These are phyloP conservation scores for Nakaseomyces bracarensis DNA, from an alignment of 1,139 yeast genomes.

Conservation along the genomic window DNA sequence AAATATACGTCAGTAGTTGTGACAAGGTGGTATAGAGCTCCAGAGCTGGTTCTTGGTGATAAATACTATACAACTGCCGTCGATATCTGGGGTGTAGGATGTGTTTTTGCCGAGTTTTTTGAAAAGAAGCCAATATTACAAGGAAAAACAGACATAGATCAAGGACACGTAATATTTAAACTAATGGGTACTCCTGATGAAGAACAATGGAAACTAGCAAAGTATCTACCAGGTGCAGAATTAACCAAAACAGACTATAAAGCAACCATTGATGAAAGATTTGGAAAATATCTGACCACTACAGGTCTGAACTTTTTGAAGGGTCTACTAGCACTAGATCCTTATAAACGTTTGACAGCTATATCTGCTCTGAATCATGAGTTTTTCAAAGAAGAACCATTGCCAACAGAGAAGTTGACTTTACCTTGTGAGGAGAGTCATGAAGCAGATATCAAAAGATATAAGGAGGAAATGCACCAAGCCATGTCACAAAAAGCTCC, in stretches of 20 bases:
- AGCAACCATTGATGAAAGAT: slow-evolving; percentile 48
- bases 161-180: slow-evolving; percentile 71
- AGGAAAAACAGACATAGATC: slow-evolving; percentile 86
- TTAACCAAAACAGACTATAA: slow-evolving; percentile 37
- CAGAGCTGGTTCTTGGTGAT: slow-evolving; percentile 83
- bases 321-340: slow-evolving; percentile 56
- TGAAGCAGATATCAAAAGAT: slow-evolving; percentile 70
- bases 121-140: slow-evolving; percentile 72
- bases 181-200: slow-evolving; percentile 73
- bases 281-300: slow-evolving; percentile 32
- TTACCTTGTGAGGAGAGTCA: slow-evolving; percentile 83
- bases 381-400: slow-evolving; percentile 60
- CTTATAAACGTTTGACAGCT: slow-evolving; percentile 67
- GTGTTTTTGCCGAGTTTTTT: slow-evolving; percentile 90
- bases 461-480: slow-evolving; percentile 37
- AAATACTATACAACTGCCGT: slow-evolving; percentile 84
- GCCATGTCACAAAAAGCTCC: slow-evolving; percentile 30
- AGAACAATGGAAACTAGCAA: slow-evolving; percentile 58
- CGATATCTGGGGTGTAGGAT: slow-evolving; percentile 96
- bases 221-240: slow-evolving; percentile 52
- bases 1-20: slow-evolving; percentile 87
- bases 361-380: slow-evolving; percentile 62
- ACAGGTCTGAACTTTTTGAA: slow-evolving; percentile 39
- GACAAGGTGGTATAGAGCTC: slow-evolving; percentile 96
- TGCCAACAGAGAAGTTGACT: slow-evolving; percentile 47